Percentiles rank a stretch among this genome's conserved stretches.
Conservation (phyloP, 768 basidiomycete genomes). For the Cubamyces lactineus region DNA sequence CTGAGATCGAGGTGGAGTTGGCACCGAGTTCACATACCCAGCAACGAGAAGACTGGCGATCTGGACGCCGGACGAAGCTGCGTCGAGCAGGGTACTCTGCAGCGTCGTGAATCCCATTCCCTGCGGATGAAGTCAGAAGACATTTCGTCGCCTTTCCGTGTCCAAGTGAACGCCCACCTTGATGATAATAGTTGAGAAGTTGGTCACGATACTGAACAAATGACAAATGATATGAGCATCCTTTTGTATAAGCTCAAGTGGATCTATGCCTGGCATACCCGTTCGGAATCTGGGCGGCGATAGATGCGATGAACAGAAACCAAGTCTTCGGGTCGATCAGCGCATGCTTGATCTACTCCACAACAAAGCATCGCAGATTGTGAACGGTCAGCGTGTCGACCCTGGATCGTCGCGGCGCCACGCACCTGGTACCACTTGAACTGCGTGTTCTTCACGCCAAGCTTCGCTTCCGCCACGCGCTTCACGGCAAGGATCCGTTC, state of each 20-base stretch:
- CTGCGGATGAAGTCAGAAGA: not conserved
- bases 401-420: constrained; percentile 7
- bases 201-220: constrained; percentile 19
- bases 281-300: constrained; percentile 41
- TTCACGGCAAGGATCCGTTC: constrained; percentile 41
- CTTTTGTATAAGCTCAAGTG: too few species aligned
- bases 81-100: constrained; percentile 26
- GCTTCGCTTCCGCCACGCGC: constrained; percentile 39
- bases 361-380: not conserved
- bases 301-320: constrained; percentile 37
- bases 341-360: constrained; percentile 19
- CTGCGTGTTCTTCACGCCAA: constrained; percentile 40
- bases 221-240: not conserved
- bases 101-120: constrained; percentile 27
- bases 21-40: constrained; percentile 9
- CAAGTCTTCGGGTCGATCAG: constrained; percentile 41
- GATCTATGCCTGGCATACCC: constrained; percentile 12
- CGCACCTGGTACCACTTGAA: constrained; percentile 42
- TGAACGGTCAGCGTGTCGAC: not conserved
- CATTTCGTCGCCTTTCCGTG: not conserved
- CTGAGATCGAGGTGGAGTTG: not conserved
- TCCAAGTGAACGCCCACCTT: constrained; percentile 13
- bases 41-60: constrained; percentile 22
- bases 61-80: constrained; percentile 22
- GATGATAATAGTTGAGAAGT: constrained; percentile 33